These are phyloP conservation scores for Mycena latifolia DNA, from an alignment of 768 basidiomycete genomes.

Conservation along the genomic window DNA sequence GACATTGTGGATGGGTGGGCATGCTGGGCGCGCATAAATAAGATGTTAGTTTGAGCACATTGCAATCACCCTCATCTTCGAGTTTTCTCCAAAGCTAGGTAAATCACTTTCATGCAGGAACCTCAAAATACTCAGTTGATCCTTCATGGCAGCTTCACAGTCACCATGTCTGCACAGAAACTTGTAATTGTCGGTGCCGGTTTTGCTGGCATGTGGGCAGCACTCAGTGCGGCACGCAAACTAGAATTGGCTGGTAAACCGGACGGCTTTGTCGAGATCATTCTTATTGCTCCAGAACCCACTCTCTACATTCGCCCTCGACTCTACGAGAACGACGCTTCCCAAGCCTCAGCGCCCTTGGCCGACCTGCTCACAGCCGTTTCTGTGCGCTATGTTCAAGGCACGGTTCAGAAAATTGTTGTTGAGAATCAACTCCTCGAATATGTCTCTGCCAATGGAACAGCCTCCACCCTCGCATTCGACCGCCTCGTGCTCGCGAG, in stretches of 20 bases:
- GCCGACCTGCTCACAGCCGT: slow-evolving; percentile 25
- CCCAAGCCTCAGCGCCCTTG: slow-evolving; percentile 28
- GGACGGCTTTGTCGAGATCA: slow-evolving; percentile 27
- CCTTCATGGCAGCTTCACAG: not conserved
- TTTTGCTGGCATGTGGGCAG: slow-evolving; percentile 39
- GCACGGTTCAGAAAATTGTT: slow-evolving; percentile 29
- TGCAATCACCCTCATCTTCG: not conserved
- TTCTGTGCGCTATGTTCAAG: slow-evolving; percentile 34
- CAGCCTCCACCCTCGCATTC: slow-evolving; percentile 26
- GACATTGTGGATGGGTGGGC: not conserved
- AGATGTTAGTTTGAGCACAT: not conserved
- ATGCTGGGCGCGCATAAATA: slow-evolving; percentile 20
- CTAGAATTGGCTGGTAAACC: slow-evolving; percentile 30
- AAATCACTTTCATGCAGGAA: not conserved
- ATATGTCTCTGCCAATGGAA: slow-evolving; percentile 25
- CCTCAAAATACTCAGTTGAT: not conserved
- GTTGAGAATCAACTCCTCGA: slow-evolving; percentile 23
- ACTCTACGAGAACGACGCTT: slow-evolving; percentile 38
- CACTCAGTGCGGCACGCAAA: slow-evolving; percentile 34
- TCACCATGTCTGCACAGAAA: slow-evolving; percentile 17
- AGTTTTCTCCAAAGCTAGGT: not conserved
- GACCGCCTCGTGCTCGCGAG: slow-evolving; percentile 38
- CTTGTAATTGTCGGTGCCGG: slow-evolving; percentile 38
- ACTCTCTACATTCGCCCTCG: slow-evolving; percentile 38
- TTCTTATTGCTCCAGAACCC: slow-evolving; percentile 40